Base-by-base conservation (phyloP, 1,284 basidiomycete genomes). In the Grifola frondosa region DNA sequence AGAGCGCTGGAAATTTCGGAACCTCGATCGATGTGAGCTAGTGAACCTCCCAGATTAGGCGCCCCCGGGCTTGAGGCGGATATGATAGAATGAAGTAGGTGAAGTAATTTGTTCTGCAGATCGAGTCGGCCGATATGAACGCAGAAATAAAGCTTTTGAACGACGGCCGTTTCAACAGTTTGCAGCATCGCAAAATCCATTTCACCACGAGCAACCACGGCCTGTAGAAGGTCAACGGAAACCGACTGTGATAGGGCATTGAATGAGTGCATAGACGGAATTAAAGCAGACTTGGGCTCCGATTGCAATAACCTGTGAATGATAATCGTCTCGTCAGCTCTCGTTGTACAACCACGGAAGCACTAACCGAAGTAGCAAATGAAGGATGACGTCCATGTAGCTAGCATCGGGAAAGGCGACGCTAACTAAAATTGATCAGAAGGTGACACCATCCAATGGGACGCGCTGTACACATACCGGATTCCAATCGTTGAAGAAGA, bases 31-130 rank as follows among this genome's bases (percentile, higher is more conserved):
- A 41, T 15, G 46, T 49, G 45, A 3, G 33, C 30, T 20, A 48
- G 16, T 7, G 40, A 17, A 13, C 16, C 37, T 12, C 22, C 33
- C 25, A 46, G 50, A 25, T 37, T 43, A 19, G 49, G 51, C 9
- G 48, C 28, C 6, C 45, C 50, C 15, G 56, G 36, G 33, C 47
- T 52, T 68, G 20, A 79, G 1, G 79, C 80, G 15, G 82, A 84
- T 21, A 95, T 82, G 21, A 91, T 70, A 0, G 90, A 87, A 59
- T 97, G 94, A 1, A 99, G 75, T 8, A 96, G 80, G 54, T 94
- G 92, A 1, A 99, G 79, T 43, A 97, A 78, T 60, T 94, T 95
- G 73, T 92, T 94, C 65, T 97, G 94, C 12, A 94, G 71, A 53
- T 94, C 88, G 25, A 93, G 75, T 23, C 83, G 77, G 15, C 69